Percentiles rank a stretch among this genome's conserved stretches.
These are phyloP conservation scores for Alternaria incomplexa DNA, from an alignment of 2,329 filamentous ascomycete species.

Conservation along the genomic window DNA sequence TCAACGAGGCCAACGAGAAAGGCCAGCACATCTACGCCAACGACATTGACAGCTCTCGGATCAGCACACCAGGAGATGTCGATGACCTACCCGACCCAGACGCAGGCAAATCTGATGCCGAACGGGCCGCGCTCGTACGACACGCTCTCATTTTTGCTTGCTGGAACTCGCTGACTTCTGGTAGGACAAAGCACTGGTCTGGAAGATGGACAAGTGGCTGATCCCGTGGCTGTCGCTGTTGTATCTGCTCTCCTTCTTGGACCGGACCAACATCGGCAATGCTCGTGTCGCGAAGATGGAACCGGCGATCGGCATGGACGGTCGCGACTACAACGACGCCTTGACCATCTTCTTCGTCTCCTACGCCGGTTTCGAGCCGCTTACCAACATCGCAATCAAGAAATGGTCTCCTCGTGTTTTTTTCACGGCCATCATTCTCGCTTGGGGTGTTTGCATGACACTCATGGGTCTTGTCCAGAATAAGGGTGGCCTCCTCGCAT, in stretches of 20 bases:
- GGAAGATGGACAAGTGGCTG: slow-evolving; percentile 52
- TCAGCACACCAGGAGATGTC: slow-evolving; percentile 30
- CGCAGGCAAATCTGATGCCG: slow-evolving; percentile 41
- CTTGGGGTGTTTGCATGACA: slow-evolving; percentile 53
- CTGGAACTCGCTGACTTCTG: slow-evolving; percentile 17
- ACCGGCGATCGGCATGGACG: slow-evolving; percentile 44
- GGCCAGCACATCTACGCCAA: slow-evolving; percentile 27
- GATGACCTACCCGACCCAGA: slow-evolving; percentile 46
- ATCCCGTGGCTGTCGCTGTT: slow-evolving; percentile 51
- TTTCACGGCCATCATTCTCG: slow-evolving; percentile 55
- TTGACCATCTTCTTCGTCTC: slow-evolving; percentile 69
- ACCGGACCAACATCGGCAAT: slow-evolving; percentile 54
- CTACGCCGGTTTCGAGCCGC: slow-evolving; percentile 57
- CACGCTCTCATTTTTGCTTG: not conserved
- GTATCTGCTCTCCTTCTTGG: slow-evolving; percentile 51
- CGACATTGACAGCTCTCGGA: slow-evolving; percentile 36
- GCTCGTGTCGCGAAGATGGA: slow-evolving; percentile 47
- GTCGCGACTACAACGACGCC: slow-evolving; percentile 68
- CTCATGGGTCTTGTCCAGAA: slow-evolving; percentile 56
- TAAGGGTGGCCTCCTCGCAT: slow-evolving; percentile 42
- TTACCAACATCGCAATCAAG: slow-evolving; percentile 69
- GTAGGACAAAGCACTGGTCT: slow-evolving; percentile 47
- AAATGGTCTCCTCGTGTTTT: slow-evolving; percentile 59
- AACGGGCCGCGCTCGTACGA: slow-evolving; percentile 42
- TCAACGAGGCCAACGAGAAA: slow-evolving; percentile 35